Evolutionary conservation across 2,329 filamentous ascomycete species (phyloP), one percentile per base, ranked within the genome.

Genomic region (Stagonosporopsis cucurbitacearum): DNA sequence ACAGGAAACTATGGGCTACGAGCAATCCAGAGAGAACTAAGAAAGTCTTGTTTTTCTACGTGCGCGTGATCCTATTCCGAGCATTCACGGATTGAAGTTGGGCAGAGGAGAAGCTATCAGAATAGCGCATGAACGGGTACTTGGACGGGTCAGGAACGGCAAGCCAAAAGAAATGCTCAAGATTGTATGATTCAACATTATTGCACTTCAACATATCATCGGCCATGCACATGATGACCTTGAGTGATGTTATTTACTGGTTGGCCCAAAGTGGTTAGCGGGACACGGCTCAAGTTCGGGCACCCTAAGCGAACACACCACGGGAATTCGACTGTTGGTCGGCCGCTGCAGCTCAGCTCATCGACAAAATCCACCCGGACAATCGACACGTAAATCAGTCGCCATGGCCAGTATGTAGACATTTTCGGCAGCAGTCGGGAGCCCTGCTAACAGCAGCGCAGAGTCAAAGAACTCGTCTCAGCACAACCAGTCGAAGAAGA

Each of bases 391-490:
- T 62, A 74, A 66, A 72, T 69, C 72, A 68, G 75, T 84, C 84
- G 82, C 82, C 82, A 89, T 89, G 86, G 86, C 86, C 83, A 89
- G 86, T 88, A 86, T 64, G 86, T 88, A 57, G 32, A 26, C 41
- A 32, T 28, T 37, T 26, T 37, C 33, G 26, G n/a, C 40, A 2
- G 43, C 1, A 13, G 3, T n/a, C 17, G 28, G 25, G 25, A 42
- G 19, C 35, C 36, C 40, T 47, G 51, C 65, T 70, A 63, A 67
- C 40, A 43, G 26, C 36, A 37, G 50, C 58, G 56, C 79, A 97
- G 93, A 98, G 88, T 98, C 95, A 77, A 98, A 98, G 92, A 98
- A 98, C 89, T 96, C 92, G 84, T 97, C 94, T 77, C 94, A 98
- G 87, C 92, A 97, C 86, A 97, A 97, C 85, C 90, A 95, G 88